Evolutionary conservation across 2,329 filamentous ascomycete genomes (phyloP).

Genomic region (Alternaria gansuensis): DNA sequence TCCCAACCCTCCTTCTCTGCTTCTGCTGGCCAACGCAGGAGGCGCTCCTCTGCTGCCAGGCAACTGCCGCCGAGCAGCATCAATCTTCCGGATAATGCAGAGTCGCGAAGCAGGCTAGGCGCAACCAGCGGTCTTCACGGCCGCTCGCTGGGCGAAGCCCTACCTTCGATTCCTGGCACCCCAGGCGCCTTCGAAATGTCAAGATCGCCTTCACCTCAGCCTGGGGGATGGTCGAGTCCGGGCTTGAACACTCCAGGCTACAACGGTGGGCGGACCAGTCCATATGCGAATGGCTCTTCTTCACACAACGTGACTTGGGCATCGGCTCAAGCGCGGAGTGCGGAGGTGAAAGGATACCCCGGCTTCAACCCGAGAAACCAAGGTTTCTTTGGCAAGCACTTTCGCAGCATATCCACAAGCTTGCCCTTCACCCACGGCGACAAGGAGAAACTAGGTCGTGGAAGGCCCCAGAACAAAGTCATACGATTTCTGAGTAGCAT

Average conservation of each 20-base stretch:
- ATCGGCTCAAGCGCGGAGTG: conserved; percentile 78
- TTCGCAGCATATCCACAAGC: conserved; percentile 79
- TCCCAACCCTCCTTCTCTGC: conserved; percentile 50
- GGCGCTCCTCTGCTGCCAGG: conserved; percentile 53
- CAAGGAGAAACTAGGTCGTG: conserved; percentile 77
- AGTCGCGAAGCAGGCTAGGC: conserved; percentile 40
- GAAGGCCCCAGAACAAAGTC: conserved; percentile 55
- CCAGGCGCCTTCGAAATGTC: conserved; percentile 69
- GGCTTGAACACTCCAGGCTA: conserved; percentile 73
- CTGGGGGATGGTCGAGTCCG: conserved; percentile 88
- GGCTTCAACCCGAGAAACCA: conserved; percentile 82
- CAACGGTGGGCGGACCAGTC: conserved; percentile 73
- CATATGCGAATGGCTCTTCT: conserved; percentile 61
- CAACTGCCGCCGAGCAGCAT: conserved; percentile 45
- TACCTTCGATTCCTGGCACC: conserved; percentile 52
- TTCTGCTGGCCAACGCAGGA: conserved; percentile 52
- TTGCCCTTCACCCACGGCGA: conserved; percentile 75
- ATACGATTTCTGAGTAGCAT: conserved; percentile 50
- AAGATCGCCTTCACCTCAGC: conserved; percentile 84
- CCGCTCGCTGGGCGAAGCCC: conserved; percentile 44
- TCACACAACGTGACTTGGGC: conserved; percentile 77
- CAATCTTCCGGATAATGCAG: conserved; percentile 40
- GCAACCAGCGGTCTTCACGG: conserved; percentile 48
- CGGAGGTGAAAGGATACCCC: conserved; percentile 76
- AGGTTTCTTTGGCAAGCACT: conserved; percentile 87